Percentiles rank a stretch among this genome's conserved stretches.
Evolutionary conservation across 2,329 filamentous ascomycete species (phyloP).

Genomic region (Xylaria sp.): DNA sequence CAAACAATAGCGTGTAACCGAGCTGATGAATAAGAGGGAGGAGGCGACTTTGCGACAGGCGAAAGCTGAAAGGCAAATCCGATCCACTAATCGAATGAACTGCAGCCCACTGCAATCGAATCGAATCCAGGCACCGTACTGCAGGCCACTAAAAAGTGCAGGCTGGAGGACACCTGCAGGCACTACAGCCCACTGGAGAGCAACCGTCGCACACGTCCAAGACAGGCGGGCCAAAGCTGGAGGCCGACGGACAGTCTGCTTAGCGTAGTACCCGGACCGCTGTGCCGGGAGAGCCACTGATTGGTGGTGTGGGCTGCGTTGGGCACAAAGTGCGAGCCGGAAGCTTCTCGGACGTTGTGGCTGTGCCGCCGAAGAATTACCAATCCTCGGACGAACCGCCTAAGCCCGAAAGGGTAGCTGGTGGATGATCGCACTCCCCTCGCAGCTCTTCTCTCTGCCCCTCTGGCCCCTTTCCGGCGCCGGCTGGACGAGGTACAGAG

Average conservation of each 20-base stretch:
- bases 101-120: not conserved
- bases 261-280: slow-evolving; percentile 34
- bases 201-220: not conserved
- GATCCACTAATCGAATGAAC: slow-evolving; percentile 24
- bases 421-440: slow-evolving; percentile 40
- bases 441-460: slow-evolving; percentile 9
- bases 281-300: slow-evolving; percentile 35
- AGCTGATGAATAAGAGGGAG: slow-evolving; percentile 29
- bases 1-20: not conserved
- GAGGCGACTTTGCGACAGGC: slow-evolving; percentile 26
- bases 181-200: not conserved
- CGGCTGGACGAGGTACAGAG: slow-evolving; percentile 5
- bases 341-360: slow-evolving; percentile 48
- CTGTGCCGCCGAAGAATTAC: slow-evolving; percentile 36
- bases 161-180: slow-evolving; percentile 2
- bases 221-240: slow-evolving; percentile 13
- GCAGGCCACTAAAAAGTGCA: slow-evolving; percentile 6
- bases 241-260: slow-evolving; percentile 28
- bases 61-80: slow-evolving; percentile 31
- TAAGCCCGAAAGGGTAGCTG: slow-evolving; percentile 28
- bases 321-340: slow-evolving; percentile 46
- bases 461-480: slow-evolving; percentile 21
- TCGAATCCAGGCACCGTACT: not conserved
- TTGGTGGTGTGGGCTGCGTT: slow-evolving; percentile 15
- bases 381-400: not conserved